Evolutionary conservation across 2,329 filamentous ascomycete genomes (phyloP), one percentile per base, ranked within the genome.

Genomic region (Lecanicillium sp.): DNA sequence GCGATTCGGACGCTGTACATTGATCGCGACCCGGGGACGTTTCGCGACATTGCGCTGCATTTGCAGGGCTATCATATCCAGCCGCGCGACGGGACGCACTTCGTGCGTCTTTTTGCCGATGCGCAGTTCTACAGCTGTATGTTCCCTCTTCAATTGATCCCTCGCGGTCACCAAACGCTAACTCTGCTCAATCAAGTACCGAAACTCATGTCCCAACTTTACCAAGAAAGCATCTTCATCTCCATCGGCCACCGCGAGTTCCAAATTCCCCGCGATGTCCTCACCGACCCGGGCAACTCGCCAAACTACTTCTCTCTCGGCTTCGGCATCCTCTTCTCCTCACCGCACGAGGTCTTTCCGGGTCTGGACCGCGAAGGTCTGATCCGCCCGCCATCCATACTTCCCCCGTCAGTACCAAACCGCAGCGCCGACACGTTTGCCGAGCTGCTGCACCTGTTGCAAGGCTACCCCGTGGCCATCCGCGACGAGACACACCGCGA

Each of bases 261-360:
- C 61, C 84, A 88, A 56, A 89, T 97, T 47, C 85, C 89, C 2
- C 84, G 88, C 46, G 86, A 94, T 50, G 71, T 94, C 44, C 94
- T 97, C 60, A 82, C 77, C 20, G 75, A 77, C 27, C 87, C 88
- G 1, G 90, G 89, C 18, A 89, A 97, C 62, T 81, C 79, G n/a
- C 89, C 89, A 11, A 97, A 97, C 60, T 97, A 88, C 71, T 97
- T 97, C 68, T 84, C 87, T 1, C 74, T 96, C 4, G 89, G 89
- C 43, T 95, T 94, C 54, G 83, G 81, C 28, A 77, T 87, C 50
- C 94, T 94, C 71, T 94, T 95, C 65, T 81, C 81, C 13, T 79
- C 78, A 3, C 85, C 85, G 0, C 71, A 77, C 12, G 83, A 94
- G 51, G 74, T 88, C 5, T 96, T 95, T 50, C 90, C 90, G 0